A percentile compares a stretch with the other conserved stretches of the same genome.
Evolutionary conservation across 306 rosid species (phyloP).

Genomic region (Rosa lucieae): DNA sequence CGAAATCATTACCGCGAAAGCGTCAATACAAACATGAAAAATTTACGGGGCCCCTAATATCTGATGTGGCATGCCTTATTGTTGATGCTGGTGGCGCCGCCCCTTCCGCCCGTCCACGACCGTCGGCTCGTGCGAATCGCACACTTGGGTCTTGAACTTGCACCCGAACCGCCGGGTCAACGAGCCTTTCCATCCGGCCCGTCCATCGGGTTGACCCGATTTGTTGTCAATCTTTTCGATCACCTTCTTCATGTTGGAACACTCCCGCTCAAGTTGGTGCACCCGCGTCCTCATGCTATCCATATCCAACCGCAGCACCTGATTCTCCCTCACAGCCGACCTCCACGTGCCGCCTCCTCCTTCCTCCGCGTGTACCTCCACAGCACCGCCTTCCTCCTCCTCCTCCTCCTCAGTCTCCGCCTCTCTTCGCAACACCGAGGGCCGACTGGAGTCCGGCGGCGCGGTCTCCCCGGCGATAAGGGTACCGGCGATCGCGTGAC

Average conservation of each 20-base stretch:
- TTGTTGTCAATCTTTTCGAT: conserved; percentile 61
- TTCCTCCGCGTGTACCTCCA: conserved; percentile 24
- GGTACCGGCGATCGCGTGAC: conserved; percentile 87
- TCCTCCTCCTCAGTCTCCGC: conserved; percentile 15
- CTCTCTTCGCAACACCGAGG: conserved; percentile 41
- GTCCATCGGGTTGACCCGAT: conserved; percentile 26
- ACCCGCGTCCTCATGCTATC: conserved; percentile 99
- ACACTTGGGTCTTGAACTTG: conserved; percentile 92
- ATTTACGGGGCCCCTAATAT: background rate
- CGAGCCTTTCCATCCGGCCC: conserved; percentile 46
- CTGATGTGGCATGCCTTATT: conserved; percentile 18
- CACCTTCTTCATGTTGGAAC: conserved; percentile 82
- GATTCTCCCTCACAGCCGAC: conserved; percentile 85
- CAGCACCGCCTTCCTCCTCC: conserved; percentile 15
- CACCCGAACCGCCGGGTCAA: conserved; percentile 72
- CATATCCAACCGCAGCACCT: conserved; percentile 92
- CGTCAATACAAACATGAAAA: background rate
- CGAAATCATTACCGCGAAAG: background rate
- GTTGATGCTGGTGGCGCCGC: conserved; percentile 53
- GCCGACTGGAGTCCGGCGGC: conserved; percentile 36
- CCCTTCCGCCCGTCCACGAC: conserved; percentile 67
- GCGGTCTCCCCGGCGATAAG: conserved; percentile 57
- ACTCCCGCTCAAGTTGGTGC: conserved; percentile 87
- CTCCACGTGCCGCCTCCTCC: conserved; percentile 53
- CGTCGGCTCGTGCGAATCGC: conserved; percentile 81